Evolutionary conservation across 805 yeast genomes (phyloP).

Genomic region (Starmerella apis): DNA sequence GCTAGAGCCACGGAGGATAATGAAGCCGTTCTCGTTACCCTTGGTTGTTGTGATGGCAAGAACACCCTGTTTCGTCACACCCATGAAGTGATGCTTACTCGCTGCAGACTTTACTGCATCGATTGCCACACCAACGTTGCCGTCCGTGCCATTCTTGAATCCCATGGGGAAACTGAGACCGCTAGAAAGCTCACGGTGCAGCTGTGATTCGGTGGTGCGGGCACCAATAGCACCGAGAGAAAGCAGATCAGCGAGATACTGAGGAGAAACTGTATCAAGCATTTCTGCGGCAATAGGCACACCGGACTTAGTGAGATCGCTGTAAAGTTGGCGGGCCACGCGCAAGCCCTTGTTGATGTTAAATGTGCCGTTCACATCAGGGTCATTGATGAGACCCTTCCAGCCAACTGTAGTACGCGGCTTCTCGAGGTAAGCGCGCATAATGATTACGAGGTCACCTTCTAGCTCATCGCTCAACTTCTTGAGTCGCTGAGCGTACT

Average conservation of each 20-base stretch:
- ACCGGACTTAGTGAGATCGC: constrained; percentile 65
- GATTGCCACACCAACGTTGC: constrained; percentile 80
- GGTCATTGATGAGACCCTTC: constrained; percentile 97
- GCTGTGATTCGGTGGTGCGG: constrained; percentile 95
- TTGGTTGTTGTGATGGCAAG: constrained; percentile 94
- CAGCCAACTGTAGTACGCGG: constrained; percentile 99
- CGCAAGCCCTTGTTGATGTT: constrained; percentile 91
- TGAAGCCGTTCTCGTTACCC: constrained; percentile 91
- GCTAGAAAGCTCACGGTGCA: constrained; percentile 94
- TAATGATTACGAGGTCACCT: constrained; percentile 69
- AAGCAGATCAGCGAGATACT: constrained; percentile 79
- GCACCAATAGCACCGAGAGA: constrained; percentile 98
- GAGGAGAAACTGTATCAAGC: constrained; percentile 97
- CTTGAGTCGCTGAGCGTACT: constrained; percentile 65
- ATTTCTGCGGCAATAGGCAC: constrained; percentile 94
- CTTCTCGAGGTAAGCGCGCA: constrained; percentile 97
- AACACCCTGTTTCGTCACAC: constrained; percentile 93
- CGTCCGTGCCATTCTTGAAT: constrained; percentile 97
- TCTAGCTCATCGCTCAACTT: constrained; percentile 57
- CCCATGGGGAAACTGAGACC: constrained; percentile 99
- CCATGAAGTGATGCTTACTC: constrained; percentile 88
- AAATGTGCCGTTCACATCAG: constrained; percentile 84
- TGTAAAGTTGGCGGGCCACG: constrained; percentile 74
- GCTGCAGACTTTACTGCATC: constrained; percentile 92
- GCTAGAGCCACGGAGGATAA: constrained; percentile 93